Evolutionary conservation across 257 asterid species (phyloP).

Genomic region (Galeopsis tetrahit): DNA sequence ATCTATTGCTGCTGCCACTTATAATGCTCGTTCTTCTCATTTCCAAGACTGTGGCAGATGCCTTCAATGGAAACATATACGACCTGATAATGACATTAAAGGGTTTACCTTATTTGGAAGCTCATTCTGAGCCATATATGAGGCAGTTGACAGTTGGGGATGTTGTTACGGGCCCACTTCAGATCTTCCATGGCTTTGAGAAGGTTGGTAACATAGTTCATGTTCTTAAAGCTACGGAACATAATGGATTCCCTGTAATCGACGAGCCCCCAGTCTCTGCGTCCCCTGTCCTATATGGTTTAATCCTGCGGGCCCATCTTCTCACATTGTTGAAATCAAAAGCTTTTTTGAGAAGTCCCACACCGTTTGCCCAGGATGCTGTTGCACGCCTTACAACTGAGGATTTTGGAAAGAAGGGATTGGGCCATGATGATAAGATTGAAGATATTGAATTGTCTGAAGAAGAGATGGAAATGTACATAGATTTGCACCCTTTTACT

Average conservation of each 20-base stretch:
- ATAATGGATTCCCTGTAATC: conserved; percentile 88
- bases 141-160: conserved; percentile 80
- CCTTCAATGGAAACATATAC: conserved; percentile 72
- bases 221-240: conserved; percentile 68
- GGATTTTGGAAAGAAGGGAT: conserved; percentile 81
- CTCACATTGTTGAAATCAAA: conserved; percentile 70
- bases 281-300: conserved; percentile 72
- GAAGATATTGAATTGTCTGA: conserved; percentile 60
- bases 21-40: conserved; percentile 89
- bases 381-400: conserved; percentile 51
- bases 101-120: conserved; percentile 82
- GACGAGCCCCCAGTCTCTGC: conserved; percentile 65
- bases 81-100: conserved; percentile 75
- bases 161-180: conserved; percentile 87
- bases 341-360: conserved; percentile 49
- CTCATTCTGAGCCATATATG: conserved; percentile 89
- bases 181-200: conserved; percentile 70
- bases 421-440: conserved; percentile 56
- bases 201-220: conserved; percentile 78
- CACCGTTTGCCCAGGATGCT: conserved; percentile 36
- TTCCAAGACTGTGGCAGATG: conserved; percentile 87
- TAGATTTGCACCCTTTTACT: conserved; percentile 85
- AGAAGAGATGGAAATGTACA: conserved; percentile 88
- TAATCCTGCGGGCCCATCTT: conserved; percentile 80
- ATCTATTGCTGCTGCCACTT: conserved; percentile 74